Evolutionary conservation across 805 yeast genomes (phyloP).

Genomic region (Blastobotrys muscicola): DNA sequence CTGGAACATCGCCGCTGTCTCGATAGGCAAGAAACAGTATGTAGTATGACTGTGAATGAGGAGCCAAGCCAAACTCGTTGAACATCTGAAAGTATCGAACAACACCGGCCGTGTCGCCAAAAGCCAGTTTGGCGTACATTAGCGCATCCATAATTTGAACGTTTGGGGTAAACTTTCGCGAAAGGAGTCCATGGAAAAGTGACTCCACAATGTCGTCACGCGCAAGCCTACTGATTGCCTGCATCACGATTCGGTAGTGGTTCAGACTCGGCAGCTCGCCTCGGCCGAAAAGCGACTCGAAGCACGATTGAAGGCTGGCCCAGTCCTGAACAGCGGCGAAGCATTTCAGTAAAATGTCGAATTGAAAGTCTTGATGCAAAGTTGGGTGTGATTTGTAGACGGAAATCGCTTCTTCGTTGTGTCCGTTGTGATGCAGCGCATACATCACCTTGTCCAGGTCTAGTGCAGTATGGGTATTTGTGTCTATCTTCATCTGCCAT

Average conservation of each 20-base stretch:
- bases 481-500: conserved; percentile 27
- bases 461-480: conserved; percentile 8
- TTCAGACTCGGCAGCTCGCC: conserved; percentile 42
- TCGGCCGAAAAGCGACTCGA: conserved; percentile 38
- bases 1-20: conserved; percentile 30
- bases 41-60: conserved; percentile 26
- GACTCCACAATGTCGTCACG: conserved; percentile 39
- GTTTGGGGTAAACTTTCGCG: conserved; percentile 41
- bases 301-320: conserved; percentile 44
- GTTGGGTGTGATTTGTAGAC: conserved; percentile 31
- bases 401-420: conserved; percentile 19
- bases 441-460: conserved; percentile 23
- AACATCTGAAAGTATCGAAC: conserved; percentile 30
- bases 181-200: conserved; percentile 39
- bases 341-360: conserved; percentile 39
- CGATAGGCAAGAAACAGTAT: conserved; percentile 30
- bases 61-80: conserved; percentile 23
- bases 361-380: conserved; percentile 40
- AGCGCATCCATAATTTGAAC: conserved; percentile 36
- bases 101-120: conserved; percentile 31
- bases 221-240: conserved; percentile 44
- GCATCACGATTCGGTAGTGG: conserved; percentile 56
- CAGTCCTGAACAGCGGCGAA: conserved; percentile 41
- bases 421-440: conserved; percentile 15
- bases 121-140: conserved; percentile 33